phyloP scores from a whole-genome alignment of 2,329 filamentous ascomycete genomes.

The Trichoderma sp. region DNA sequence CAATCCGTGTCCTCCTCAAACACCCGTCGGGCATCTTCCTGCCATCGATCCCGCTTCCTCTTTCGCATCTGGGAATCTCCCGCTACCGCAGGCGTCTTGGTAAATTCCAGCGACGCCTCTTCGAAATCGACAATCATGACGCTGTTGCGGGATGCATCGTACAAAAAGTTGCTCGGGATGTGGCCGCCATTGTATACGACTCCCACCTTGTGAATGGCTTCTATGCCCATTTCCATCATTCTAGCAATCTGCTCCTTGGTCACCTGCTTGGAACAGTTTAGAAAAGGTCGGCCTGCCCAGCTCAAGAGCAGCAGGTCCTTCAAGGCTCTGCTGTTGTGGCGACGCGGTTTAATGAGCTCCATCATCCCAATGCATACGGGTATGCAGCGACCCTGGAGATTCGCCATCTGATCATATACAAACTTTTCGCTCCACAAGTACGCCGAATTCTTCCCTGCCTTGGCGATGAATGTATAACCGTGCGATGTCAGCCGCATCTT shows the following conservation, averaged over 20 bases:
- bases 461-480: neutral
- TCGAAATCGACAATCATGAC: slow-evolving; percentile 6
- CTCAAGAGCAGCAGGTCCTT: neutral
- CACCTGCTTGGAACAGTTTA: neutral
- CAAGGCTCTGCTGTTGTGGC: neutral
- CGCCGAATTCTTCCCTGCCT: neutral
- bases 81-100: neutral
- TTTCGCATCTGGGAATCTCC: neutral
- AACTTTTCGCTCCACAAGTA: neutral
- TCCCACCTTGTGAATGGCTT: neutral
- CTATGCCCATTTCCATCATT: neutral
- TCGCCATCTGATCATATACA: neutral
- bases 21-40: neutral
- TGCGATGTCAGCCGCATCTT: neutral
- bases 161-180: neutral
- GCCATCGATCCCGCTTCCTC: slow-evolving; percentile 1
- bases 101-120: neutral
- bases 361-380: neutral
- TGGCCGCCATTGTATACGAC: neutral
- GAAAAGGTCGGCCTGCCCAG: neutral
- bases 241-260: neutral
- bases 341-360: neutral
- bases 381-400: neutral
- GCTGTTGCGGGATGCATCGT: neutral
- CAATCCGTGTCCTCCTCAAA: neutral